phyloP scores from a whole-genome alignment of 805 yeast species.

The Candida berthetii region DNA sequence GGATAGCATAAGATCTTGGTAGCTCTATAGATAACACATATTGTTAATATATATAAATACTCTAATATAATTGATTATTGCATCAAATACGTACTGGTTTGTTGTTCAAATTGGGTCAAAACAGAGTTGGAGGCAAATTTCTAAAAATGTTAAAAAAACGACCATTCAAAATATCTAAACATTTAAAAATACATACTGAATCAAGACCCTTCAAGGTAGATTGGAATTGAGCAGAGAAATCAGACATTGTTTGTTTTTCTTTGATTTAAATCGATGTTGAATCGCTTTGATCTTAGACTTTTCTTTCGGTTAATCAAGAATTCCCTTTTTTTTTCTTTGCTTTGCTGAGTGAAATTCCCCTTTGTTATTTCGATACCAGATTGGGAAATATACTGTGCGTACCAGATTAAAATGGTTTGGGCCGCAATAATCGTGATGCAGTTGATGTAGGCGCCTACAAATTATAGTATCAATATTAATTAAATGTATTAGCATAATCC shows the following conservation, averaged over 20 bases:
- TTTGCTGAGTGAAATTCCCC: background rate
- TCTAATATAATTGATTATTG: too few species aligned
- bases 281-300: too few species aligned
- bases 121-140: slow-evolving; percentile 14
- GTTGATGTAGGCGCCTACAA: background rate
- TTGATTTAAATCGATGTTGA: background rate
- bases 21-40: slow-evolving; percentile 29
- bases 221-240: slow-evolving; percentile 39
- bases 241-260: slow-evolving; percentile 25
- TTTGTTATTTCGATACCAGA: background rate
- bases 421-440: background rate
- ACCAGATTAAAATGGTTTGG: background rate
- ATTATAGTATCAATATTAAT: too few species aligned
- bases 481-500: too few species aligned
- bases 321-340: too few species aligned
- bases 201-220: slow-evolving; percentile 41
- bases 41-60: background rate
- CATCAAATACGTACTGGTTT: slow-evolving; percentile 12
- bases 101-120: slow-evolving; percentile 18
- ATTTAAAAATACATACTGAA: slow-evolving; percentile 27
- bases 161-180: background rate
- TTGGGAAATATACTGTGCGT: background rate
- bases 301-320: too few species aligned
- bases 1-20: slow-evolving; percentile 83
- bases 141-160: slow-evolving; percentile 3